Conservation (phyloP, 2,329 filamentous ascomycete species). For the Simplicillium aogashimaense region DNA sequence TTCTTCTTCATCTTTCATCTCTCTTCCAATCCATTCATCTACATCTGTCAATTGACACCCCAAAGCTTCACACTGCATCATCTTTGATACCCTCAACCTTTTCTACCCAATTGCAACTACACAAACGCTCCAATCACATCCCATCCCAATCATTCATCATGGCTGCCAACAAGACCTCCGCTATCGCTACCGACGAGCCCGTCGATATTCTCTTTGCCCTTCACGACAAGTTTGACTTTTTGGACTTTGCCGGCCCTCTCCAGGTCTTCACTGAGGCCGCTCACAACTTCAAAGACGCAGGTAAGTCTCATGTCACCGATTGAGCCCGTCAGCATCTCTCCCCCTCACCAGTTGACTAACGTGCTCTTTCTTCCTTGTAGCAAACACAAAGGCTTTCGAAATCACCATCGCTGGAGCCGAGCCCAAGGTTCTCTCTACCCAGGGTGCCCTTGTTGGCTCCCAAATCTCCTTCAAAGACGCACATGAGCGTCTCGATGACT, state of each 20-base stretch:
- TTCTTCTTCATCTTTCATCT: conserved; percentile 12
- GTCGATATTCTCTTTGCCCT: conserved; percentile 51
- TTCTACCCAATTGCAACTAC: conserved; percentile 2
- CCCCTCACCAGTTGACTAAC: background rate
- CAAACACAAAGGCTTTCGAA: conserved; percentile 48
- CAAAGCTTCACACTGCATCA: background rate
- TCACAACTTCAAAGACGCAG: conserved; percentile 41
- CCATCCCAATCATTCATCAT: conserved; percentile 31
- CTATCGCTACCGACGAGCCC: conserved; percentile 44
- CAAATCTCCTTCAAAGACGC: conserved; percentile 74
- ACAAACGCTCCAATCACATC: conserved; percentile 5
- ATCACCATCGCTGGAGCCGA: conserved; percentile 44
- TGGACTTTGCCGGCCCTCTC: conserved; percentile 47
- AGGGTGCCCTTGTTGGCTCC: conserved; percentile 62
- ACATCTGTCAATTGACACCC: background rate
- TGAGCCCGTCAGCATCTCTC: background rate
- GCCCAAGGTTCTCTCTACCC: conserved; percentile 42
- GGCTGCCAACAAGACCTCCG: conserved; percentile 47
- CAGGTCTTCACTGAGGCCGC: conserved; percentile 40
- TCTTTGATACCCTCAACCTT: too few species aligned
- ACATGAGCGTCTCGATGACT: conserved; percentile 61
- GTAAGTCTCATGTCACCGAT: conserved; percentile 26
- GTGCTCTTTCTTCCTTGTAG: conserved; percentile 9
- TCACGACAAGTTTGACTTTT: conserved; percentile 48
- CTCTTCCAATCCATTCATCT: conserved; percentile 9